Conservation (phyloP, 176 grass and related monocot genomes). For the Eragrostis nindensis region DNA sequence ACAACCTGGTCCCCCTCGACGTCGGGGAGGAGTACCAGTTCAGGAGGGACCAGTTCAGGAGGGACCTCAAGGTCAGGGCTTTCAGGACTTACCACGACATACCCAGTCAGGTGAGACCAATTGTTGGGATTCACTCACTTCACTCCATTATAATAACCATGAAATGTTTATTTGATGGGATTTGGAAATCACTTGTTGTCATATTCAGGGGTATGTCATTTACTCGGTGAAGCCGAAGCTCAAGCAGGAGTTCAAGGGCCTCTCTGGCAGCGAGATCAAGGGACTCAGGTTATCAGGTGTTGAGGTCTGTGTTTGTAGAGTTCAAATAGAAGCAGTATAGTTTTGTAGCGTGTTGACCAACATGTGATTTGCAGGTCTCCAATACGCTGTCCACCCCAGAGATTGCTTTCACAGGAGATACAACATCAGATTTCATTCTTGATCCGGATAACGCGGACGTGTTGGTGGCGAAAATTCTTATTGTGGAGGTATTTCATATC, state of each 20-base stretch:
- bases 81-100: conserved; percentile 92
- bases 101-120: conserved; percentile 75
- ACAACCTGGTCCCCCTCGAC: conserved; percentile 77
- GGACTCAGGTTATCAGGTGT: conserved; percentile 75
- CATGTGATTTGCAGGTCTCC: conserved; percentile 56
- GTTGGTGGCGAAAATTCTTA: conserved; percentile 64
- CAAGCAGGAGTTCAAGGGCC: conserved; percentile 68
- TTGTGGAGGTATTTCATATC: conserved; percentile 65
- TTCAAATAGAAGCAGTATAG: not conserved
- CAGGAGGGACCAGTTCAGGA: no score
- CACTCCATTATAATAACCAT: no score
- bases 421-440: conserved; percentile 88
- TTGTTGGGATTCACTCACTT: not conserved
- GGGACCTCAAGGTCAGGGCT: conserved; percentile 83
- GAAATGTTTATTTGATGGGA: no score
- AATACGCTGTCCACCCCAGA: conserved; percentile 73
- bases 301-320: conserved; percentile 76
- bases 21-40: conserved; percentile 80
- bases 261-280: conserved; percentile 87
- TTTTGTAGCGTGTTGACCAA: conserved; percentile 3
- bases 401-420: conserved; percentile 94
- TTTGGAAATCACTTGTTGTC: no score
- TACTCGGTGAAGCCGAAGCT: conserved; percentile 90
- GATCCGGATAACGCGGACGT: conserved; percentile 83
- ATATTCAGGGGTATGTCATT: conserved; percentile 72